Evolutionary conservation across 257 asterid species (phyloP), one percentile per base, ranked within the genome.

Genomic region (Solanum sitiens): DNA sequence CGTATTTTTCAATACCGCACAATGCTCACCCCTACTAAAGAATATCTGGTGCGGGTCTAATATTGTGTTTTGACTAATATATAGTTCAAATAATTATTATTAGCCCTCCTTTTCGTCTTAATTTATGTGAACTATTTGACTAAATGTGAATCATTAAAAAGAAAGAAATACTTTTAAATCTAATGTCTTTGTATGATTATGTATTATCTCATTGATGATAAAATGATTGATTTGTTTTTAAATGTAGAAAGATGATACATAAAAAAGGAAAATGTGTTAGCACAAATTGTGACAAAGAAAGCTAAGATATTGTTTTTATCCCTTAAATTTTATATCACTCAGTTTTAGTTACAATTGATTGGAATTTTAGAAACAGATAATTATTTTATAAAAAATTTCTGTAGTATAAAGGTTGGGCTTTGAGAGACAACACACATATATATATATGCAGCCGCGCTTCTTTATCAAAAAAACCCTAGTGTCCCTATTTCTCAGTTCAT

Each of bases 381-480:
- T 70, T 70, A 70, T 0, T 70, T 70, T 70, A 32, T 70, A 40
- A 27, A 27, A 32, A 70, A 70, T 3, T 32, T 71, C 23, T 33
- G 77, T 32, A 16, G 14, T 33, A 71, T 71, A 16, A 33, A 71
- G 32, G n/a, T 7, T 44, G 65, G 65, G 25, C 40, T 76, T 13
- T 42, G 12, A n/a, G n/a, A 21, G 16, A 16, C 84, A 45, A 0
- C 3, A 8, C 2, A 11, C 8, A 21, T n/a, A n/a, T 75, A 45
- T 45, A 53, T 45, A 21, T 25, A 27, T 27, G 15, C 25, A 45
- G 67, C 67, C 84, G 2, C 65, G 3, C 10, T 25, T 4, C 16
- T 7, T 76, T 11, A 15, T 79, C 18, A 87, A 89, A 37, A 35
- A 37, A 37, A 84, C 86, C 89, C 91, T 74, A 67, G 86, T 11